These are phyloP conservation scores for Globisporangium nunn DNA, from an alignment of 352 stramenopile species.

Conservation along the genomic window DNA sequence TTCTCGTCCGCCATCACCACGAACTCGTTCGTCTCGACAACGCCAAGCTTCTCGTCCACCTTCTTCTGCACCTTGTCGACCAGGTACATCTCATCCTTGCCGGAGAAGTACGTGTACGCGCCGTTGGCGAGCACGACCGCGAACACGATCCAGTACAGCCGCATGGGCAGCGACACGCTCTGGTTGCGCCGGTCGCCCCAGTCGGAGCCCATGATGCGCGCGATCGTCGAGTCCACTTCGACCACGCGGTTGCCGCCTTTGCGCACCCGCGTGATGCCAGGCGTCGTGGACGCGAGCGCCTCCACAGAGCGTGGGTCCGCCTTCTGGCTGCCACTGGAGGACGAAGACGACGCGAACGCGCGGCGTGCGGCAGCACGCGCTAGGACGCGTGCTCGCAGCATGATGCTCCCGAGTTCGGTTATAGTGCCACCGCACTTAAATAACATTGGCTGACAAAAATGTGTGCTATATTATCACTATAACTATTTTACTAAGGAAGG, in stretches of 20 bases:
- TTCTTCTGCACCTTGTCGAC: constrained; percentile 50
- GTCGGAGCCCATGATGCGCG: constrained; percentile 66
- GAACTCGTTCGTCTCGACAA: constrained; percentile 41
- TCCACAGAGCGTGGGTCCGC: neutral
- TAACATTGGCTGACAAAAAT: too few relatives aligned
- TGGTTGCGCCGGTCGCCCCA: constrained; percentile 67
- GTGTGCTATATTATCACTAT: too few relatives aligned
- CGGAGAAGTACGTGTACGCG: constrained; percentile 43
- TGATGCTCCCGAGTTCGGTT: too few relatives aligned
- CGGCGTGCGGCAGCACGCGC: neutral
- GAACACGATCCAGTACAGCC: constrained; percentile 68
- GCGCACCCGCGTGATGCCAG: constrained; percentile 30
- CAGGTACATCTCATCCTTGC: constrained; percentile 49
- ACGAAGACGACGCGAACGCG: neutral
- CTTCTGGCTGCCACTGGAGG: constrained; percentile 1
- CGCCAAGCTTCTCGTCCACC: constrained; percentile 41
- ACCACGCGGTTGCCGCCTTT: constrained; percentile 30
- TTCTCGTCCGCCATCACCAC: constrained; percentile 17
- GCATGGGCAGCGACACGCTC: constrained; percentile 58
- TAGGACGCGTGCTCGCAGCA: too few relatives aligned
- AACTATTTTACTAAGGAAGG: too few relatives aligned
- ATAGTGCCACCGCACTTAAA: too few relatives aligned
- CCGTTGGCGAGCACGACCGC: constrained; percentile 48
- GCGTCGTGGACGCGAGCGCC: constrained; percentile 10
- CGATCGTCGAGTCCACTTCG: constrained; percentile 49